Conservation (phyloP, 2,329 filamentous ascomycete species). For the Ceratocystis papillata region DNA sequence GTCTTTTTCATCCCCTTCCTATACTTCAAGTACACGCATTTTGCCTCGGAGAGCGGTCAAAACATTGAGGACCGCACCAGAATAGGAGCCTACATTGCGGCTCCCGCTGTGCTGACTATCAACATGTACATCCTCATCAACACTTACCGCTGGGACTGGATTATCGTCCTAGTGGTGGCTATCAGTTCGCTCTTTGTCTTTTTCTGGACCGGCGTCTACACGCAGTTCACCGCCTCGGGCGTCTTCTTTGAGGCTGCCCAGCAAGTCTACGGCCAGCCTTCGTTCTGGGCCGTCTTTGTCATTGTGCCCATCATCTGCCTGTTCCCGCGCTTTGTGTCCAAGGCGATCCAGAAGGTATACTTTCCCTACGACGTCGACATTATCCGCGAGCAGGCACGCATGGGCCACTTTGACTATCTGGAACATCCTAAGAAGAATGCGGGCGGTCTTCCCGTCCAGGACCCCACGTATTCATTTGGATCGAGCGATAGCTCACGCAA, state of each 20-base stretch:
- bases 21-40: conserved; percentile 52
- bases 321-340: conserved; percentile 76
- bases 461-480: conserved; percentile 27
- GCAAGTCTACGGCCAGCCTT: conserved; percentile 68
- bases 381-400: conserved; percentile 77
- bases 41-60: conserved; percentile 60
- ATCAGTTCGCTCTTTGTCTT: conserved; percentile 83
- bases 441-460: conserved; percentile 16
- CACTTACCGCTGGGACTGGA: conserved; percentile 96
- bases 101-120: conserved; percentile 74
- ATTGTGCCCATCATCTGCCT: conserved; percentile 72
- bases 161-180: conserved; percentile 70
- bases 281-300: conserved; percentile 78
- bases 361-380: conserved; percentile 91
- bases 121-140: conserved; percentile 94
- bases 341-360: conserved; percentile 86
- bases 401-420: conserved; percentile 71
- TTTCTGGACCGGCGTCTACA: conserved; percentile 89
- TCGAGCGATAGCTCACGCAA: conserved; percentile 43
- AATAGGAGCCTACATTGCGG: conserved; percentile 78
- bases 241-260: conserved; percentile 64
- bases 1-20: conserved; percentile 89
- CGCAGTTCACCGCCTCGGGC: conserved; percentile 39
- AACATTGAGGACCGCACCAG: conserved; percentile 68
- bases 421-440: conserved; percentile 32